Evolutionary conservation across 441 rosid species (phyloP).

Genomic region (Breynia disticha): DNA sequence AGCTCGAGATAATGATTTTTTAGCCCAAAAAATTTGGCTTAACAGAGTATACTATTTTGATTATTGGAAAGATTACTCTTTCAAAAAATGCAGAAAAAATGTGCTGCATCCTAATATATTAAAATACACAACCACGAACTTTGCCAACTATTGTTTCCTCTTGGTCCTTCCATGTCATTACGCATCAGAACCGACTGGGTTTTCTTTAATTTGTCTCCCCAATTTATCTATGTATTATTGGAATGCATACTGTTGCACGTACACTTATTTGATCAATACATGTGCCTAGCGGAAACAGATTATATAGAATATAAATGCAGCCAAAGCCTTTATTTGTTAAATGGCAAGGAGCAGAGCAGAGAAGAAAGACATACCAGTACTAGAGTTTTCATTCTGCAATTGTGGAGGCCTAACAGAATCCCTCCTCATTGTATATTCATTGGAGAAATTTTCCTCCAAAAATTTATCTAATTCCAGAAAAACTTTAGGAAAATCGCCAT

Average conservation of each 20-base stretch:
- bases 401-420: constrained; percentile 24
- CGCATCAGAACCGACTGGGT: background rate
- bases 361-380: background rate
- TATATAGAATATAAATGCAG: no score
- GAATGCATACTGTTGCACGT: background rate
- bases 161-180: background rate
- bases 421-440: constrained; percentile 48
- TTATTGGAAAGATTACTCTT: no score
- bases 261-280: background rate
- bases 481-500: constrained; percentile 44
- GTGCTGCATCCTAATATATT: background rate
- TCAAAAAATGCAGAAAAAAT: background rate
- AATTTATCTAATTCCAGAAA: constrained; percentile 61
- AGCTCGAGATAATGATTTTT: no score
- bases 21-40: no score
- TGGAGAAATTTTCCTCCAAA: constrained; percentile 40
- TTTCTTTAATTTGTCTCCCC: background rate
- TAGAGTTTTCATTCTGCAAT: constrained; percentile 16
- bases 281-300: background rate
- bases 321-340: no score
- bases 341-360: background rate
- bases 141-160: background rate
- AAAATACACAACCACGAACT: background rate
- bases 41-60: no score
- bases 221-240: no score